These are phyloP conservation scores for Cercospora zeae-maydis DNA, from an alignment of 2,329 filamentous ascomycete species.

Conservation along the genomic window DNA sequence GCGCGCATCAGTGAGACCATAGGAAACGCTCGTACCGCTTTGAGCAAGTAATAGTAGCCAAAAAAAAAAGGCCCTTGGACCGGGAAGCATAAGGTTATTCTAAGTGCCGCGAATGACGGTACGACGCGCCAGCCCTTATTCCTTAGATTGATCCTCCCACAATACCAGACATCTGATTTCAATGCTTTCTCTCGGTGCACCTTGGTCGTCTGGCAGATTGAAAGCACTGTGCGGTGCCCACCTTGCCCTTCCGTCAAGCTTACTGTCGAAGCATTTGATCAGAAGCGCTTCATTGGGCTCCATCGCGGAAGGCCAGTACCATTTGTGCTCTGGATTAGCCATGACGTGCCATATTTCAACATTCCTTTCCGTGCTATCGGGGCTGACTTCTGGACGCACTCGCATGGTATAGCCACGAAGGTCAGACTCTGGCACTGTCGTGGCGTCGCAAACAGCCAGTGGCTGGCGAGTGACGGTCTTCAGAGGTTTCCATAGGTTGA, in stretches of 20 bases:
- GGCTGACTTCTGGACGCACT: not conserved
- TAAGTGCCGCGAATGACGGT: no score
- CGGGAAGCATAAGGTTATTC: no score
- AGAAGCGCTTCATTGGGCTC: conserved; percentile 19
- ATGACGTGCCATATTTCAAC: conserved; percentile 10
- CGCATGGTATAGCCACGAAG: not conserved
- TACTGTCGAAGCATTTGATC: conserved; percentile 21
- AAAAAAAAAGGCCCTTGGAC: not conserved
- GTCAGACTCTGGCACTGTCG: conserved; percentile 11
- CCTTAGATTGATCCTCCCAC: conserved; percentile 14
- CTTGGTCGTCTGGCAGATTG: conserved; percentile 8
- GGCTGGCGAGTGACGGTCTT: conserved; percentile 16
- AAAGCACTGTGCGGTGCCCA: conserved; percentile 16
- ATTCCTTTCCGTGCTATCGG: not conserved
- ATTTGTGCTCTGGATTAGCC: conserved; percentile 14
- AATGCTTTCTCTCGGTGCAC: conserved; percentile 20
- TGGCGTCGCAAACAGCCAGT: conserved; percentile 16
- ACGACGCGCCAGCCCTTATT: not conserved
- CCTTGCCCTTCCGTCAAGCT: conserved; percentile 16
- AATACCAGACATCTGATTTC: conserved; percentile 21
- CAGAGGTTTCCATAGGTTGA: conserved; percentile 24
- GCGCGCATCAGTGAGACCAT: not conserved
- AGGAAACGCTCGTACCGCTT: not conserved
- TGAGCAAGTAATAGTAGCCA: not conserved
- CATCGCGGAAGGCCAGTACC: conserved; percentile 20